These are phyloP conservation scores for Melanopsichium pennsylvanicum DNA, from an alignment of 1,284 basidiomycete genomes.

Conservation along the genomic window DNA sequence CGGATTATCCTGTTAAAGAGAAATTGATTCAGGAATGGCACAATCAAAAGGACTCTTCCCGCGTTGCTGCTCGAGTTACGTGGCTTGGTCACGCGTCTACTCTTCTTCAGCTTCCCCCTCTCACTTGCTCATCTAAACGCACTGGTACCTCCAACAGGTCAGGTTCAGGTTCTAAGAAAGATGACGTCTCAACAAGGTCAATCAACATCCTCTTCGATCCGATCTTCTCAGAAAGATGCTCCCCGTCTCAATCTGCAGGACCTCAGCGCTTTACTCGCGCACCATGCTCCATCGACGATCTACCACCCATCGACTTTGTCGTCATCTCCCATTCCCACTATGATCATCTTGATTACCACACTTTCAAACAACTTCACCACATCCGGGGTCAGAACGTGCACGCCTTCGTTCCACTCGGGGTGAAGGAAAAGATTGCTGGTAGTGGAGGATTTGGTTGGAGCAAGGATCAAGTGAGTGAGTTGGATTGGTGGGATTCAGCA, in stretches of 20 bases:
- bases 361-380: conserved; percentile 45
- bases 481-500: conserved; percentile 64
- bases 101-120: conserved; percentile 54
- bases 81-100: conserved; percentile 62
- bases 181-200: conserved; percentile 9
- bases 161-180: background rate
- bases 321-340: conserved; percentile 64
- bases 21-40: conserved; percentile 19
- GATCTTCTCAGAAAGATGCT: conserved; percentile 60
- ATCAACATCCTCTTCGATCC: conserved; percentile 61
- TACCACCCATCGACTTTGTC: conserved; percentile 59
- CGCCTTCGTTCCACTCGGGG: conserved; percentile 57
- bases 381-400: conserved; percentile 27
- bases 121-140: background rate
- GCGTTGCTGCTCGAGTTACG: conserved; percentile 37
- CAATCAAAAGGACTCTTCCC: conserved; percentile 10
- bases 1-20: conserved; percentile 16
- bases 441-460: conserved; percentile 35
- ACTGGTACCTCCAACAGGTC: too few species aligned
- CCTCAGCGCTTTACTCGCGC: conserved; percentile 52
- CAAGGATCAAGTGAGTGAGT: conserved; percentile 44
- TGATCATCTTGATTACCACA: conserved; percentile 61
- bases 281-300: conserved; percentile 48
- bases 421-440: conserved; percentile 49
- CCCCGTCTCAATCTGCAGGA: conserved; percentile 56